A percentile compares a stretch with the other conserved stretches of the same genome.
Evolutionary conservation across 306 rosid genomes (phyloP).

Genomic region (Prosopis cineraria): DNA sequence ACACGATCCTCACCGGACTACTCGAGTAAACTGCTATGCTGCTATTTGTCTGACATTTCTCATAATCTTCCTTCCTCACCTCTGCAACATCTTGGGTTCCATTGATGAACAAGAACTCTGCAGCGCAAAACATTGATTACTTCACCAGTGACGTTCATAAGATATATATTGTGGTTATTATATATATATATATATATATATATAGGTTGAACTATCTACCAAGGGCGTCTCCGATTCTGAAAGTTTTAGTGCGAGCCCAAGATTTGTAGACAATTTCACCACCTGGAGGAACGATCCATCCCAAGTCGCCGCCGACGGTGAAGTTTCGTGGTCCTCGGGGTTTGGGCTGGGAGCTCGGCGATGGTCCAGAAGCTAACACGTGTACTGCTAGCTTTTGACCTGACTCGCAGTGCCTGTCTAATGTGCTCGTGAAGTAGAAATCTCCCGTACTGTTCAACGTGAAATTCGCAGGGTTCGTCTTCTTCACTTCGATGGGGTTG

Average conservation of each 20-base stretch:
- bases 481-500: constrained; percentile 41
- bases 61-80: constrained; percentile 49
- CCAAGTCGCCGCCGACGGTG: constrained; percentile 49
- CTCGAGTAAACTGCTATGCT: constrained; percentile 23
- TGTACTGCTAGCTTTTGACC: constrained; percentile 54
- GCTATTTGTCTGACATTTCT: constrained; percentile 46
- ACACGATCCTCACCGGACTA: constrained; percentile 46
- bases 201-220: too few species aligned
- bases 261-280: constrained; percentile 33
- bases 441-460: constrained; percentile 43
- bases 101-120: constrained; percentile 53
- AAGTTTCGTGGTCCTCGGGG: constrained; percentile 33
- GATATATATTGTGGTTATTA: too few species aligned
- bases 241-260: constrained; percentile 51
- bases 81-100: constrained; percentile 52
- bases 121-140: too few species aligned
- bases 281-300: constrained; percentile 55
- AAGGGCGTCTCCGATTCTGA: constrained; percentile 54
- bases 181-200: too few species aligned
- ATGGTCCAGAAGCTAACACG: constrained; percentile 44
- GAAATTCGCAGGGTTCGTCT: constrained; percentile 54
- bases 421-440: constrained; percentile 58
- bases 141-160: too few species aligned
- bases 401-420: constrained; percentile 36
- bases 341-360: constrained; percentile 30